Evolutionary conservation across 139 green algal genomes (phyloP), one percentile per base, ranked within the genome.

Genomic region (Trebouxia sp.): DNA sequence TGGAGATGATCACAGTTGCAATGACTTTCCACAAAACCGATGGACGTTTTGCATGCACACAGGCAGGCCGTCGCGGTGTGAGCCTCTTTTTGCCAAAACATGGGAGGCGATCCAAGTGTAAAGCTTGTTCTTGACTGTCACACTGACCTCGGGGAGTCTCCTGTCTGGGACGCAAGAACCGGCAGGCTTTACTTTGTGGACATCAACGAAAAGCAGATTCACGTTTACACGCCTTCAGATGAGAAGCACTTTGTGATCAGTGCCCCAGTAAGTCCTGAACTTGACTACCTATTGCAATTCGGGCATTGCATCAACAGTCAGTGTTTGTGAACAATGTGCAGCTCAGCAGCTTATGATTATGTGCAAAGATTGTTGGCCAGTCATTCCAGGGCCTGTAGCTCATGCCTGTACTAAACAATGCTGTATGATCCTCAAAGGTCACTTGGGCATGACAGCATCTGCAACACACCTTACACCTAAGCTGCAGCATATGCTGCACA

Each of bases 141-240:
- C 28, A 85, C 79, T 43, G 70, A 88, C 50, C 78, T 91, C 8
- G 85, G 85, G 6, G 87, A 91, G 75, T 48, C 42, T 11, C 87
- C 87, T 30, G 37, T 88, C 5, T 91, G 78, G 72, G 87, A 91
- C 30, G 85, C 75, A 15, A 39, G 78, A 30, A 82, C 39, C 6
- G 22, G 76, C n/a, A 82, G 53, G 6, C 51, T 91, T 5, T 90
- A 91, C 55, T 91, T 90, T 74, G 85, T 91, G 20, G 87, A 91
- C 78, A 90, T 91, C 66, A 91, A 89, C 47, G 26, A 75, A 17
- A 83, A 84, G 37, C 37, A 47, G 1, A 84, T 91, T 6, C 83
- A 90, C 22, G 43, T 65, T 6, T 88, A 65, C 15, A 32, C 75
- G 15, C 74, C 78, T 11, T 15, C 30, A 10, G 35, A 43, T 12